Evolutionary conservation across 1,284 basidiomycete species (phyloP), one percentile per base, ranked within the genome.

Genomic region (Ganoderma multipileum): DNA sequence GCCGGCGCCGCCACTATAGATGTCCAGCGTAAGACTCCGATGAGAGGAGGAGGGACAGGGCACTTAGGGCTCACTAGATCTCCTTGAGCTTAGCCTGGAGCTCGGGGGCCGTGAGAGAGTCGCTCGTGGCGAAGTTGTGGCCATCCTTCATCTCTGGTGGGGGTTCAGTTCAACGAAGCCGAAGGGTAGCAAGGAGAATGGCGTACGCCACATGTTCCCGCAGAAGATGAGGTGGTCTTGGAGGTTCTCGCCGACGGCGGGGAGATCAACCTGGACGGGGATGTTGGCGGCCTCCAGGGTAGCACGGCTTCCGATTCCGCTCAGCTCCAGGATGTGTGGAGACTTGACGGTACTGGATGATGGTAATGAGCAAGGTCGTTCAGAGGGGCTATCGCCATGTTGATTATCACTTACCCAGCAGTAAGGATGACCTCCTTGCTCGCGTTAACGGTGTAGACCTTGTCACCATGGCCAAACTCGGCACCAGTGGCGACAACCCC

Each of bases 231-330:
- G 60, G 26, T 84, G 84, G 67, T 84, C 83, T 60, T 81, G 81
- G 39, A 85, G 73, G 67, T 85, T 85, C 63, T 77, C 77, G 5
- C 84, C 84, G 0, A 85, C 83, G 38, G 80, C 79, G 3, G 82
- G 79, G 7, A 85, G 74, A 52, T 82, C 74, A 61, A 81, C 71
- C 38, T 76, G 73, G 47, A 77, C 75, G 0, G 76, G 68, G 54
- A 85, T 76, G 0, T 81, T 81, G 5, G 83, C 70, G 0, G 65
- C 57, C 20, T 77, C 72, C 2, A 86, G 72, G 9, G 85, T 73
- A 2, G 72, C 60, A 2, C 70, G 69, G 8, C 79, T 76, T 12
- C 84, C 83, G n/a, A 84, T 76, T 18, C 83, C 84, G 7, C 80
- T 82, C 52, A 82, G 77, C 44, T 84, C 81, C n/a, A 85, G 75